These are phyloP conservation scores for Globisporangium nagaii DNA, from an alignment of 352 stramenopile genomes.

Conservation along the genomic window DNA sequence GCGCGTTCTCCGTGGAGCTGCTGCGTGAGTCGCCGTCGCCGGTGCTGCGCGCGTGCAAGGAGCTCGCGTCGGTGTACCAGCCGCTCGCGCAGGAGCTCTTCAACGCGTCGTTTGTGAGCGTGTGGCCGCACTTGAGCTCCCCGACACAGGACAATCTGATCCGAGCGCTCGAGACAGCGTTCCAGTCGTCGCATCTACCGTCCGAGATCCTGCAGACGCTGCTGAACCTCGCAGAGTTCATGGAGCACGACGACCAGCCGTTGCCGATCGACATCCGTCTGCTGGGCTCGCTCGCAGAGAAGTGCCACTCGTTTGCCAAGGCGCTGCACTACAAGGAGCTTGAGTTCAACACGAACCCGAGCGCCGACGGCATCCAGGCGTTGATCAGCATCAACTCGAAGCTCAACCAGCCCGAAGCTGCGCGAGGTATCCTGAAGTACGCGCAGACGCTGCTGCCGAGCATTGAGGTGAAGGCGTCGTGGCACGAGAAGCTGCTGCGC, in stretches of 20 bases:
- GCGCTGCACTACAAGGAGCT: constrained; percentile 98
- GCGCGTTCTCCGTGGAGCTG: constrained; percentile 95
- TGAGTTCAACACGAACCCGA: constrained; percentile 93
- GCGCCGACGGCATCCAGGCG: constrained; percentile 93
- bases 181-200: constrained; percentile 90
- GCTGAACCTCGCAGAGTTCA: constrained; percentile 99
- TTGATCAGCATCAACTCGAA: constrained; percentile 99
- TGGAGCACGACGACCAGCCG: constrained; percentile 97
- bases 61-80: constrained; percentile 97
- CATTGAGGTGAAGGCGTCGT: constrained; percentile 92
- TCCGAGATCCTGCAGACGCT: constrained; percentile 98
- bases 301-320: constrained; percentile 98
- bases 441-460: constrained; percentile 65
- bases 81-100: constrained; percentile 98
- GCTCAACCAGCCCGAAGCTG: constrained; percentile 93
- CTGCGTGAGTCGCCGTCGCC: constrained; percentile 95
- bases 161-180: constrained; percentile 92
- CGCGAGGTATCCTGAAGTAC: constrained; percentile 97
- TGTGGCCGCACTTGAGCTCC: constrained; percentile 95
- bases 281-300: constrained; percentile 95
- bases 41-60: constrained; percentile 92
- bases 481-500: constrained; percentile 98
- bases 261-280: constrained; percentile 97
- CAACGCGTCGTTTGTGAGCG: constrained; percentile 98
- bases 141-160: constrained; percentile 91